phyloP scores from a whole-genome alignment of 441 rosid species.

The Omphalea diandra region DNA sequence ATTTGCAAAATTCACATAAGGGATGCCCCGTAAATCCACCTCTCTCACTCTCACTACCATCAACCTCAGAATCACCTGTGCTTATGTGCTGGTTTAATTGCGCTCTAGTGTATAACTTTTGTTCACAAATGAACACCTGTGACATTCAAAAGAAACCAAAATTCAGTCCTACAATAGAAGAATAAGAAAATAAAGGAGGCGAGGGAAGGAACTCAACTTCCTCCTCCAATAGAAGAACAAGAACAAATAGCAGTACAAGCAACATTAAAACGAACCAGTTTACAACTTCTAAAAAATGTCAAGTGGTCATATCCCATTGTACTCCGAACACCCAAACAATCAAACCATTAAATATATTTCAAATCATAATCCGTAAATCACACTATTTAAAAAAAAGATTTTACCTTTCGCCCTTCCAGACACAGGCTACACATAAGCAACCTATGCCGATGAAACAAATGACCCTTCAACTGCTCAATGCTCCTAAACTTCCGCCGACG shows the following conservation, averaged over 20 bases:
- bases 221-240: not conserved
- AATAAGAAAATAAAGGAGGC: not conserved
- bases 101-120: slow-evolving; percentile 71
- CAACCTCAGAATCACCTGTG: slow-evolving; percentile 91
- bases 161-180: slow-evolving; percentile 5
- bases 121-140: slow-evolving; percentile 90
- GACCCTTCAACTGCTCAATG: slow-evolving; percentile 89
- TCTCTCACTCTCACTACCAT: slow-evolving; percentile 93
- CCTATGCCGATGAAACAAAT: slow-evolving; percentile 77
- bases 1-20: slow-evolving; percentile 81
- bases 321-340: not conserved
- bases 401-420: slow-evolving; percentile 92
- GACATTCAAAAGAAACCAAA: slow-evolving; percentile 21
- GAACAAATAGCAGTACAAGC: not conserved
- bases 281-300: not conserved
- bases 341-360: not conserved
- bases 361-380: not conserved
- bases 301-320: not conserved
- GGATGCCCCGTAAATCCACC: slow-evolving; percentile 97
- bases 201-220: no score
- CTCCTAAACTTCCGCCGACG: slow-evolving; percentile 61
- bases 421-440: slow-evolving; percentile 85
- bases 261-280: not conserved
- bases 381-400: slow-evolving; percentile 10
- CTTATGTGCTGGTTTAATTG: slow-evolving; percentile 80